phyloP scores from a whole-genome alignment of 495 filamentous ascomycete species.

The Pseudevernia furfuracea region DNA sequence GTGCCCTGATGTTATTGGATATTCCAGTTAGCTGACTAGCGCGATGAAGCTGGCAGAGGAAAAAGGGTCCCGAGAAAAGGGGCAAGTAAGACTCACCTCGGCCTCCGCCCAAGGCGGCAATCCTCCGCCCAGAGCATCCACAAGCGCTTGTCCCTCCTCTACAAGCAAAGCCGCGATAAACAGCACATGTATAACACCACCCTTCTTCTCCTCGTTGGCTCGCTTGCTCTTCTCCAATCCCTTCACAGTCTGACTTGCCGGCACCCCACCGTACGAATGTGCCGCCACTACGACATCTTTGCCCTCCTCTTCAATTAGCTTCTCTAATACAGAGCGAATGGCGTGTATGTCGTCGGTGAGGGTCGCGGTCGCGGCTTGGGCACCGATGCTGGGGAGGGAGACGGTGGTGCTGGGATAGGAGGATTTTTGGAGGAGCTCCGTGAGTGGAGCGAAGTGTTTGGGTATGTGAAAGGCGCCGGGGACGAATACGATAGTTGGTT shows the following conservation, averaged over 20 bases:
- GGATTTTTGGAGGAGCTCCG: background rate
- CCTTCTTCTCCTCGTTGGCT: background rate
- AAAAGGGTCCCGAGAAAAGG: background rate
- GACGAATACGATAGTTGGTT: slow-evolving; percentile 7
- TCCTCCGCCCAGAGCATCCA: background rate
- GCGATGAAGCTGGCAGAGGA: too few species aligned
- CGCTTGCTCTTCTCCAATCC: background rate
- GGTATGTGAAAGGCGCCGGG: background rate
- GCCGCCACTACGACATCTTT: slow-evolving; percentile 4
- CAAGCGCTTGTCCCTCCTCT: background rate
- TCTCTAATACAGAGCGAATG: background rate
- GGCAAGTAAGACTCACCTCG: background rate
- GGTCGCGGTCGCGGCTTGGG: background rate
- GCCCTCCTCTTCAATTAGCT: background rate
- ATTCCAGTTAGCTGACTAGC: too few species aligned
- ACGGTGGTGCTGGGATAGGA: background rate
- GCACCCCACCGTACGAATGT: slow-evolving; percentile 5
- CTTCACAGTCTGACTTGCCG: background rate
- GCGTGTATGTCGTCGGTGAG: background rate
- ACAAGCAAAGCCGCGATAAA: background rate
- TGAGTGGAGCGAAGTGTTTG: background rate
- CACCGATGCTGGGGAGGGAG: background rate
- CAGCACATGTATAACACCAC: background rate
- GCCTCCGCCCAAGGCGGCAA: background rate
- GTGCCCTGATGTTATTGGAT: background rate